These are phyloP conservation scores for Verticillium klebahnii DNA, from an alignment of 2,329 filamentous ascomycete species.

Conservation along the genomic window DNA sequence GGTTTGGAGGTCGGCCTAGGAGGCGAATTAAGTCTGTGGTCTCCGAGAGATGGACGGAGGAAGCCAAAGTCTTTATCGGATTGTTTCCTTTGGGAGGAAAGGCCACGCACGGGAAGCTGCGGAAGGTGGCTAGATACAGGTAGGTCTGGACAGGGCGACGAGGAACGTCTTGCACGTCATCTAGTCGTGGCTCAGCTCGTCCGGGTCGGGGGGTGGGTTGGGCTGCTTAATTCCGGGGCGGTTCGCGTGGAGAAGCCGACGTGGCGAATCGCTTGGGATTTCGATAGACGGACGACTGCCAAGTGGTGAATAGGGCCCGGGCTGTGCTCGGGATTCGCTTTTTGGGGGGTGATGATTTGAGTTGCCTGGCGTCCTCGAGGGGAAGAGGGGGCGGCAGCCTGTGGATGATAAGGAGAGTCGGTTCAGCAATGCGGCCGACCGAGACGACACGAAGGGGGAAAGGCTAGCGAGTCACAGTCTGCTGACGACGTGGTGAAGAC, in stretches of 20 bases:
- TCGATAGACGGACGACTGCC: not conserved
- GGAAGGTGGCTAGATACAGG: constrained; percentile 1
- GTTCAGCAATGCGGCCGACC: not conserved
- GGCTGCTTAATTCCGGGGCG: not conserved
- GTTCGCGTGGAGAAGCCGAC: not conserved
- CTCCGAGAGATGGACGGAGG: not conserved
- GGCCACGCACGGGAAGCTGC: constrained; percentile 3
- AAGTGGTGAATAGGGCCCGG: not conserved
- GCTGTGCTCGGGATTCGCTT: not conserved
- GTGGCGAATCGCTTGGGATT: not conserved
- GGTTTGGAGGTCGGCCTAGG: not conserved
- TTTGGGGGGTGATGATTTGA: not conserved
- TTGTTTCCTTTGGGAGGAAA: constrained; percentile 3
- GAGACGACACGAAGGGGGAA: not conserved
- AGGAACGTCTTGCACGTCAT: constrained; percentile 10
- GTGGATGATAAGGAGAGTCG: not conserved
- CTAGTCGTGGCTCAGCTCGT: constrained; percentile 7
- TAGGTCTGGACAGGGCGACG: constrained; percentile 5
- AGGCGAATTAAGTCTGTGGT: not conserved
- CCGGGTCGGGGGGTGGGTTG: not conserved
- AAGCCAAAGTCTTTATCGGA: not conserved
- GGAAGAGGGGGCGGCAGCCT: not conserved
- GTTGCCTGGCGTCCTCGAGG: not conserved
- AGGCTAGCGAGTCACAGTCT: not conserved
- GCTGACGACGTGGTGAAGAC: not conserved